Percentiles rank a stretch among this genome's conserved stretches.
Conservation (phyloP, 2,329 filamentous ascomycete genomes). For the Pyricularia sp. region DNA sequence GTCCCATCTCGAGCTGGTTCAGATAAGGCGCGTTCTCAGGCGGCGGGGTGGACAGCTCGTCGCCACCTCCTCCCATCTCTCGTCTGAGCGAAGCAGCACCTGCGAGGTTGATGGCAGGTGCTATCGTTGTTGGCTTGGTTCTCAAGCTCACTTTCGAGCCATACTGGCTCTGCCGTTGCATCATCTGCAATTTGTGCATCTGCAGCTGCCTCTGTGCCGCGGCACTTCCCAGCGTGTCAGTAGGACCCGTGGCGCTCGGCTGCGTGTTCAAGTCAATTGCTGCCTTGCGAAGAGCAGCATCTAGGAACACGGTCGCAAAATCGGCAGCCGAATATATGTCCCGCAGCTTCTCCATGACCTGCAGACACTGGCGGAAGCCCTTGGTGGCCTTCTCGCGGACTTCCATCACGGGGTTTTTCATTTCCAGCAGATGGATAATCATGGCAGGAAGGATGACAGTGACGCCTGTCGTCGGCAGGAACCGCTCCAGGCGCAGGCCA, state of each 20-base stretch:
- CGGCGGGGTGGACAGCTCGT: slow-evolving; percentile 38
- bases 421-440: slow-evolving; percentile 87
- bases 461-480: slow-evolving; percentile 79
- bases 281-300: slow-evolving; percentile 81
- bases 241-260: slow-evolving; percentile 22
- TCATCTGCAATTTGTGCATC: not conserved
- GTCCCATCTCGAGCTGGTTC: slow-evolving; percentile 9
- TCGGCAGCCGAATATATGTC: slow-evolving; percentile 93
- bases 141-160: not conserved
- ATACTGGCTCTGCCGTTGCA: slow-evolving; percentile 8
- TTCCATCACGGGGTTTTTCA: slow-evolving; percentile 70
- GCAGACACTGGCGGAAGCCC: slow-evolving; percentile 87
- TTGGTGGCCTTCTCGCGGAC: slow-evolving; percentile 64
- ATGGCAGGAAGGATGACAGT: slow-evolving; percentile 87
- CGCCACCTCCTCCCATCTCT: slow-evolving; percentile 10
- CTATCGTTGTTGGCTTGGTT: slow-evolving; percentile 7
- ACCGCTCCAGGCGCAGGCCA: slow-evolving; percentile 62
- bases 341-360: slow-evolving; percentile 75
- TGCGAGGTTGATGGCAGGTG: slow-evolving; percentile 15
- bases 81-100: not conserved
- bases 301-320: slow-evolving; percentile 90
- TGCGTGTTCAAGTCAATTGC: slow-evolving; percentile 55
- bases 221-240: slow-evolving; percentile 13
- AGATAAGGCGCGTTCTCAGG: slow-evolving; percentile 35
- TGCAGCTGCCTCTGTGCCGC: slow-evolving; percentile 8